Conservation (phyloP, 2,329 filamentous ascomycete species). For the Lachnellula cervina region DNA sequence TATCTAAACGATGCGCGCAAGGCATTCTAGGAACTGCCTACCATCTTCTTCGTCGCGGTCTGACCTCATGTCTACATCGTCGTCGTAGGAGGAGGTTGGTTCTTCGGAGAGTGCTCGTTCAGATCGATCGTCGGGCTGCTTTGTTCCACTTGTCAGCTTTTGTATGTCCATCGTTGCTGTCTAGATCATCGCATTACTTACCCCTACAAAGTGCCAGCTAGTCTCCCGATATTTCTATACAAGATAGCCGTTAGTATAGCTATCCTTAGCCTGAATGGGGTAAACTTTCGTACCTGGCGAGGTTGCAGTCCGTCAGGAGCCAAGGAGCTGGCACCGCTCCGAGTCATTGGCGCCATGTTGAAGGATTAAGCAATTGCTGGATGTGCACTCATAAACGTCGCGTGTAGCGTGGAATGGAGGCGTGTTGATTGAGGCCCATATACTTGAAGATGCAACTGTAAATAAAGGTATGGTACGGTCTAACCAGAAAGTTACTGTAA, state of each 20-base stretch:
- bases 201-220: slow-evolving; percentile 30
- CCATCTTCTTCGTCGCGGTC: slow-evolving; percentile 28
- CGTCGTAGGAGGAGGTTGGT: slow-evolving; percentile 28
- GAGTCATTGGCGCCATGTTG: slow-evolving; percentile 31
- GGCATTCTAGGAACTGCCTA: slow-evolving; percentile 18
- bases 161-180: neutral
- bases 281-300: slow-evolving; percentile 13
- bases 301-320: slow-evolving; percentile 15
- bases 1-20: neutral
- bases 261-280: neutral
- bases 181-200: slow-evolving; percentile 10
- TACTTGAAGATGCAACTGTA: neutral
- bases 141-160: neutral
- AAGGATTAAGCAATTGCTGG: neutral
- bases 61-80: slow-evolving; percentile 33
- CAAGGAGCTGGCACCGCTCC: slow-evolving; percentile 19
- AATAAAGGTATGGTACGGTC: neutral
- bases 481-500: neutral
- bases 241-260: slow-evolving; percentile 13
- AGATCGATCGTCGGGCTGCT: slow-evolving; percentile 23
- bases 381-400: neutral
- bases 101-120: slow-evolving; percentile 30
- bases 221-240: slow-evolving; percentile 27
- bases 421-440: neutral
- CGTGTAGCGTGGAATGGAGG: neutral